These are phyloP conservation scores for Elsinoe necatrix DNA, from an alignment of 2,329 filamentous ascomycete species.

Conservation along the genomic window DNA sequence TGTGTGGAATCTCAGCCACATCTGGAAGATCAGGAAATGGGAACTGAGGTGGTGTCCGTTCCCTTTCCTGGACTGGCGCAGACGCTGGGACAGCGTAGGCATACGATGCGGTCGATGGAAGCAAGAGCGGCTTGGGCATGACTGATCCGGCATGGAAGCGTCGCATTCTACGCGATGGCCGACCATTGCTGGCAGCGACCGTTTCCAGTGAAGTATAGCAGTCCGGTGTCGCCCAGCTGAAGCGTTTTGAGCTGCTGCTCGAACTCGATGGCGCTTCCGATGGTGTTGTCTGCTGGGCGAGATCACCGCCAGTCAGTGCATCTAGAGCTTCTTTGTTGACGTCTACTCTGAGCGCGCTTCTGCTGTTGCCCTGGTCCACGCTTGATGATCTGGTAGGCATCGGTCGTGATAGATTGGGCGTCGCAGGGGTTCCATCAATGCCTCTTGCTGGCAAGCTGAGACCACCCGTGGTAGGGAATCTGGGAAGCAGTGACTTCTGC, in stretches of 20 bases:
- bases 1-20: conserved; percentile 6
- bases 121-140: conserved; percentile 28
- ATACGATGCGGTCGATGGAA: conserved; percentile 27
- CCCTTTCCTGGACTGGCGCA: conserved; percentile 23
- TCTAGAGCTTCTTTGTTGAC: conserved; percentile 13
- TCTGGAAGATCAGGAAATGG: conserved; percentile 18
- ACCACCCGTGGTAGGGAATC: conserved; percentile 28
- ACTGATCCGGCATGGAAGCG: conserved; percentile 29
- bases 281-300: neutral
- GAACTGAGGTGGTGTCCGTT: conserved; percentile 19
- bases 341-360: neutral
- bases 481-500: conserved; percentile 29
- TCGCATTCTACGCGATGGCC: conserved; percentile 26
- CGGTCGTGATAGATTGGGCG: conserved; percentile 8
- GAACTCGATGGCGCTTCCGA: conserved; percentile 1
- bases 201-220: conserved; percentile 12
- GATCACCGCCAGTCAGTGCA: neutral
- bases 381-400: conserved; percentile 5
- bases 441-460: conserved; percentile 16
- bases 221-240: conserved; percentile 14
- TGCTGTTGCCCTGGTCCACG: conserved; percentile 4
- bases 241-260: conserved; percentile 10
- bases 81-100: conserved; percentile 22
- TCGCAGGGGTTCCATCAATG: conserved; percentile 4
- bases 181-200: conserved; percentile 10